Evolutionary conservation across 495 filamentous ascomycete species (phyloP).

Genomic region (Neurospora sp.): DNA sequence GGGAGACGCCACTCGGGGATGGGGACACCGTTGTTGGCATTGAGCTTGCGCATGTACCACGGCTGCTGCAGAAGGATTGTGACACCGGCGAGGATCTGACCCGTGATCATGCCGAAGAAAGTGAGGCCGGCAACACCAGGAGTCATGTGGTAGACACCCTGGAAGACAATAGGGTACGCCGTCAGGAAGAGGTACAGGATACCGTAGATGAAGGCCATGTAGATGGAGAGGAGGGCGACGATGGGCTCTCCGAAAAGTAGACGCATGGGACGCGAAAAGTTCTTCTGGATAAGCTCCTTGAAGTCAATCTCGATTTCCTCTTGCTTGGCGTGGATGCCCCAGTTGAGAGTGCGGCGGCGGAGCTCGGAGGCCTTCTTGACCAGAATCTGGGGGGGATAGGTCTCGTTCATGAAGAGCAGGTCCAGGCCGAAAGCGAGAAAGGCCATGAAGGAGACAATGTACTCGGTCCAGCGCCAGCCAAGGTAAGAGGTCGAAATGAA

Average conservation of each 20-base stretch:
- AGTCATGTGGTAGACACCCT: constrained; percentile 56
- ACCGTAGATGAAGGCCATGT: constrained; percentile 75
- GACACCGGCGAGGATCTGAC: constrained; percentile 57
- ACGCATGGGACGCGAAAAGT: constrained; percentile 70
- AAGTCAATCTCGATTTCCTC: constrained; percentile 88
- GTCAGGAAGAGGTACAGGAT: constrained; percentile 74
- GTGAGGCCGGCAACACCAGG: constrained; percentile 62
- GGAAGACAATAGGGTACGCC: constrained; percentile 73
- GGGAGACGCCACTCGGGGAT: constrained; percentile 83
- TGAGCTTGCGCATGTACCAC: constrained; percentile 56
- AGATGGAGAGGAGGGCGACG: constrained; percentile 60
- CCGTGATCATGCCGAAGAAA: constrained; percentile 72
- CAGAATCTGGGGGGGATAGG: constrained; percentile 75
- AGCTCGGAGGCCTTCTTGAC: constrained; percentile 68
- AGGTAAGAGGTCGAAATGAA: constrained; percentile 62
- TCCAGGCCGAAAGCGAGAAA: constrained; percentile 59
- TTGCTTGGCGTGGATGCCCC: constrained; percentile 90
- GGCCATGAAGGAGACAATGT: constrained; percentile 64
- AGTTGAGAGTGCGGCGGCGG: constrained; percentile 74
- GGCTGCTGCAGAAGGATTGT: constrained; percentile 58
- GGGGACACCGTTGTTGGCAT: constrained; percentile 61
- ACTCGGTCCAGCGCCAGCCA: constrained; percentile 86
- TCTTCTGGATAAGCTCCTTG: constrained; percentile 67
- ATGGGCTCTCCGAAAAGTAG: constrained; percentile 78
- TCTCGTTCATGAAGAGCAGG: constrained; percentile 66